Evolutionary conservation across 2,329 filamentous ascomycete species (phyloP).

Genomic region (Aureobasidium namibiae): DNA sequence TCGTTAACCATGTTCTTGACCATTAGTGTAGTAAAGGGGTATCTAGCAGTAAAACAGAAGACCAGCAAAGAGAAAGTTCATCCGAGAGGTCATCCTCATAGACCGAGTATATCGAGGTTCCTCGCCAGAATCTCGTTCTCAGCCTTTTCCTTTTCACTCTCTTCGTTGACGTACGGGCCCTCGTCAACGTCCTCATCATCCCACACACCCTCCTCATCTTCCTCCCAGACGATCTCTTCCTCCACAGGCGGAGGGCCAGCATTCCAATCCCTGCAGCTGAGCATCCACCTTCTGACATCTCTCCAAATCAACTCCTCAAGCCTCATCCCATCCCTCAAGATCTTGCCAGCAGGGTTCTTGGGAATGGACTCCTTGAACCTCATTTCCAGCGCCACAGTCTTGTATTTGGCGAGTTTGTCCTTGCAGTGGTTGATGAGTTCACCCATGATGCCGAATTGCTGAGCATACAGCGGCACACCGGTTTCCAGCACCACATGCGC

Average conservation of each 20-base stretch:
- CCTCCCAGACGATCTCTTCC: not conserved
- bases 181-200: not conserved
- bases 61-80: not conserved
- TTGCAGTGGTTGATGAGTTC: conserved; percentile 21
- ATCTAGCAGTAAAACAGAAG: not conserved
- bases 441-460: conserved; percentile 19
- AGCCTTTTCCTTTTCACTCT: not conserved
- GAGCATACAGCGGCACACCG: not conserved
- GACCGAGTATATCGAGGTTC: not conserved
- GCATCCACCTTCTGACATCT: not conserved
- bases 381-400: conserved; percentile 21
- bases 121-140: not conserved
- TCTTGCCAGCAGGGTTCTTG: conserved; percentile 26
- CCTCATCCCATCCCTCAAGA: conserved; percentile 17
- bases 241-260: not conserved
- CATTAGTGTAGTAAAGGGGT: not conserved
- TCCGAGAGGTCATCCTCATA: not conserved
- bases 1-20: not conserved
- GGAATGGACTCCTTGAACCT: conserved; percentile 24
- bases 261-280: not conserved
- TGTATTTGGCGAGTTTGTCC: conserved; percentile 28
- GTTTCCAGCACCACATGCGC: conserved; percentile 16
- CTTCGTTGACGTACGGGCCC: not conserved
- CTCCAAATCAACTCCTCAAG: not conserved
- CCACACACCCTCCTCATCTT: not conserved